Percentiles rank a stretch among this genome's conserved stretches.
Conservation (phyloP, 192 early-diverging fungal genomes). For the Dimargaris cristalligena region DNA sequence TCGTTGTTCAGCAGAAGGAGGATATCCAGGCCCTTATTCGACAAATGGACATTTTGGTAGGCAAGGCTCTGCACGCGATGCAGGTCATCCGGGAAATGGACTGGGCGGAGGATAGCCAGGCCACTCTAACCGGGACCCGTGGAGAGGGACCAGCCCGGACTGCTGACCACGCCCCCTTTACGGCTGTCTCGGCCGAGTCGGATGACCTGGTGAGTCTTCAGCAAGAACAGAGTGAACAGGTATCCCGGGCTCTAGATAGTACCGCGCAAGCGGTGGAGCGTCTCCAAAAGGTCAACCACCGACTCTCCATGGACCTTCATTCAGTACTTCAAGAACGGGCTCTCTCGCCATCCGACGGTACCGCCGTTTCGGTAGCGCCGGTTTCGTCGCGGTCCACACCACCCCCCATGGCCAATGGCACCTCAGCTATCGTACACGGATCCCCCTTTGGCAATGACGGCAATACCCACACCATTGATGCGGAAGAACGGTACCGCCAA, state of each 20-base stretch:
- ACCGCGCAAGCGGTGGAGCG: neutral
- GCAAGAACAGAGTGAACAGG: neutral
- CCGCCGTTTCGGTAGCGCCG: neutral
- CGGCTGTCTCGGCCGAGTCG: neutral
- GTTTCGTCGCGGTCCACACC: too few species aligned
- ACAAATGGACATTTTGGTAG: slow-evolving; percentile 6
- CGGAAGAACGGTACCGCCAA: neutral
- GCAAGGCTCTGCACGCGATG: slow-evolving; percentile 2
- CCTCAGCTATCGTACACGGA: too few species aligned
- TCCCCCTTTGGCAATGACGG: too few species aligned
- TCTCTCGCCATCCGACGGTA: slow-evolving; percentile 1
- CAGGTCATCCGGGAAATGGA: neutral
- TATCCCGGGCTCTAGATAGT: neutral
- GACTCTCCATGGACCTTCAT: neutral
- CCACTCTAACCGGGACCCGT: neutral
- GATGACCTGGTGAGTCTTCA: neutral
- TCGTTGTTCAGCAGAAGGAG: slow-evolving; percentile 4
- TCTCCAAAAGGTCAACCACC: slow-evolving; percentile 8
- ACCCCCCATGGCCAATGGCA: too few species aligned
- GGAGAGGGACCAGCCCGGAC: neutral
- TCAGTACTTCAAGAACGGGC: neutral
- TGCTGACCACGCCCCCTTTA: neutral
- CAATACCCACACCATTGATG: too few species aligned
- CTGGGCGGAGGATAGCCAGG: neutral
- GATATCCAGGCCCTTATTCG: neutral